phyloP scores from a whole-genome alignment of 805 yeast genomes.

The Candida boidinii region DNA sequence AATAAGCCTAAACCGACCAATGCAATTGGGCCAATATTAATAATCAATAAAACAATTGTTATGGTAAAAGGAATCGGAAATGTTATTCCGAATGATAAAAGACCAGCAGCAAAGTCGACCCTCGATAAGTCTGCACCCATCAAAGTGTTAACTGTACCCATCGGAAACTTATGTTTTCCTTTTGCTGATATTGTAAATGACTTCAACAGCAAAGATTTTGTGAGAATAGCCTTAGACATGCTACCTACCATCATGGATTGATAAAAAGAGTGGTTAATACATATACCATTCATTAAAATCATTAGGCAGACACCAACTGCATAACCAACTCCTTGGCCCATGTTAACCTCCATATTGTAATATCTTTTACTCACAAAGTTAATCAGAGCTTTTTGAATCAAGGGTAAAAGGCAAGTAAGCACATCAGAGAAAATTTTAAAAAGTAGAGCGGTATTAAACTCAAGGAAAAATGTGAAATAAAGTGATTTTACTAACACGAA shows the following conservation, averaged over 20 bases:
- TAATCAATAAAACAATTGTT: constrained; percentile 52
- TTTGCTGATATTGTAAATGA: constrained; percentile 53
- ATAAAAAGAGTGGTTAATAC: constrained; percentile 57
- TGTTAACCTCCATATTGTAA: constrained; percentile 28
- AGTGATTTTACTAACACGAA: constrained; percentile 27
- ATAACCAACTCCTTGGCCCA: constrained; percentile 66
- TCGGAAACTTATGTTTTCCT: constrained; percentile 55
- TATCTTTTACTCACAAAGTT: constrained; percentile 47
- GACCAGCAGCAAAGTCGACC: constrained; percentile 64
- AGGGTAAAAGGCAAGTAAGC: too few species aligned
- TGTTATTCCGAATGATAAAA: constrained; percentile 54
- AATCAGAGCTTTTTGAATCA: constrained; percentile 56
- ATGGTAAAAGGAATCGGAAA: constrained; percentile 58
- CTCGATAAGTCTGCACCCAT: constrained; percentile 78
- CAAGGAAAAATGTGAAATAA: constrained; percentile 38
- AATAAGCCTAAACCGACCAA: constrained; percentile 62
- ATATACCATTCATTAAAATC: constrained; percentile 37
- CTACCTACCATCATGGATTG: constrained; percentile 57
- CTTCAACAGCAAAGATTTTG: constrained; percentile 60
- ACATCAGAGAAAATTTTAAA: constrained; percentile 37
- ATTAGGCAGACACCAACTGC: constrained; percentile 63
- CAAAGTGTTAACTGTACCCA: constrained; percentile 66
- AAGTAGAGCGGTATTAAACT: constrained; percentile 32
- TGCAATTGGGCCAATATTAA: constrained; percentile 64
- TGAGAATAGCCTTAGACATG: constrained; percentile 58